phyloP scores from a whole-genome alignment of 345 rosid genomes.

The Lenwebbia sp. region DNA sequence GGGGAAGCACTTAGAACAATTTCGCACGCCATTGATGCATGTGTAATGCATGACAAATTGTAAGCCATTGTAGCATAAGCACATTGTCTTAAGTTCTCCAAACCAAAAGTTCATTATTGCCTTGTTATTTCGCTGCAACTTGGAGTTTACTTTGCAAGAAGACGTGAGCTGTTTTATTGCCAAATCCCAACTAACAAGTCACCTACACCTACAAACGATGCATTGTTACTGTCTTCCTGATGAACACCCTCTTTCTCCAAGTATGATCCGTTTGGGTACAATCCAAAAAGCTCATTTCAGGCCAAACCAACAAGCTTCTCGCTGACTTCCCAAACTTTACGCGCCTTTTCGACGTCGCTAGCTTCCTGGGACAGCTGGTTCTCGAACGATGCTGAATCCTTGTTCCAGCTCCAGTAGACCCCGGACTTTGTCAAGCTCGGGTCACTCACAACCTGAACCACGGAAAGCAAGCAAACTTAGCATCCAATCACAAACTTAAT shows the following conservation, averaged over 20 bases:
- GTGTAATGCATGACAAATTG: neutral
- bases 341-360: constrained; percentile 76
- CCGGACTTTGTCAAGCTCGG: constrained; percentile 87
- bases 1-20: neutral
- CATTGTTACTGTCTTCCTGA: neutral
- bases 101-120: neutral
- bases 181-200: neutral
- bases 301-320: constrained; percentile 97
- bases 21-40: neutral
- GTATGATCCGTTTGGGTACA: neutral
- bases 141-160: neutral
- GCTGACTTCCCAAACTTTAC: constrained; percentile 87
- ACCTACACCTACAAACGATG: neutral
- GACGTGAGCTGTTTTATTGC: neutral
- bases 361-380: constrained; percentile 93
- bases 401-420: constrained; percentile 99
- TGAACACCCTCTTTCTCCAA: neutral
- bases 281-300: constrained; percentile 8
- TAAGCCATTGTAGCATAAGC: neutral
- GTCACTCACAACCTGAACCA: constrained; percentile 58
- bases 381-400: constrained; percentile 83
- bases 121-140: neutral
- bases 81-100: neutral
- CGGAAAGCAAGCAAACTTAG: neutral
- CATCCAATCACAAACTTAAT: neutral